phyloP scores from a whole-genome alignment of 2,329 filamentous ascomycete species.

The Fusarium anguioides region DNA sequence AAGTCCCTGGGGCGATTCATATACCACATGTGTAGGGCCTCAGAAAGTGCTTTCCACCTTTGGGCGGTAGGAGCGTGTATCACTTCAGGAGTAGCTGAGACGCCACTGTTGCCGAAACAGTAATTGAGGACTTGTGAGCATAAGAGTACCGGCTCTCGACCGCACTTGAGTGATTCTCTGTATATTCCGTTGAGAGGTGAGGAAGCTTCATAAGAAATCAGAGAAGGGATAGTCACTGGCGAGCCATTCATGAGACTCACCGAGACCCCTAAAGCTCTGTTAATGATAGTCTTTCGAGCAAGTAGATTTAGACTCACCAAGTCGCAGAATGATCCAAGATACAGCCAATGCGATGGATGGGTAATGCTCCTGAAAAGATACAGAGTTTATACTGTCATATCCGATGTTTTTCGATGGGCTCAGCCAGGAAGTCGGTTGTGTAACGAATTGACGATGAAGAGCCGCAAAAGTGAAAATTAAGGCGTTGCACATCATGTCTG shows the following conservation, averaged over 20 bases:
- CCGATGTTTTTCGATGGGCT: conserved; percentile 29
- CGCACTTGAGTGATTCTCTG: conserved; percentile 36
- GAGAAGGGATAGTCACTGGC: conserved; percentile 42
- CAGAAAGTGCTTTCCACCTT: conserved; percentile 48
- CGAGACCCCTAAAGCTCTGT: conserved; percentile 40
- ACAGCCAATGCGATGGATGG: conserved; percentile 28
- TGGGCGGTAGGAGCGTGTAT: conserved; percentile 37
- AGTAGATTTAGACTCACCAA: conserved; percentile 36
- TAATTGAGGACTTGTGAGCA: conserved; percentile 52
- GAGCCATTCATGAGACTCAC: conserved; percentile 45
- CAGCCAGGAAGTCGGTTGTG: conserved; percentile 36
- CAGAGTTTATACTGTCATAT: conserved; percentile 26
- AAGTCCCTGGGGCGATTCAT: conserved; percentile 47
- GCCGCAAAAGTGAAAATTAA: conserved; percentile 25
- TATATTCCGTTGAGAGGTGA: conserved; percentile 33
- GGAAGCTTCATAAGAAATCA: conserved; percentile 31
- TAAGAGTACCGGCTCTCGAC: conserved; percentile 47
- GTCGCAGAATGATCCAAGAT: conserved; percentile 44
- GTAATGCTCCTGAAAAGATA: conserved; percentile 28
- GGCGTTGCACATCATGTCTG: conserved; percentile 11
- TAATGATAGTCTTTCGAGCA: background rate
- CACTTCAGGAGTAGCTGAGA: conserved; percentile 15
- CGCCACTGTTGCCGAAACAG: conserved; percentile 37
- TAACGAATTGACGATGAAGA: conserved; percentile 30
- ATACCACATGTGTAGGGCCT: conserved; percentile 50